Conservation (phyloP, 352 stramenopile genomes). For the Phytophthora pinifolia region DNA sequence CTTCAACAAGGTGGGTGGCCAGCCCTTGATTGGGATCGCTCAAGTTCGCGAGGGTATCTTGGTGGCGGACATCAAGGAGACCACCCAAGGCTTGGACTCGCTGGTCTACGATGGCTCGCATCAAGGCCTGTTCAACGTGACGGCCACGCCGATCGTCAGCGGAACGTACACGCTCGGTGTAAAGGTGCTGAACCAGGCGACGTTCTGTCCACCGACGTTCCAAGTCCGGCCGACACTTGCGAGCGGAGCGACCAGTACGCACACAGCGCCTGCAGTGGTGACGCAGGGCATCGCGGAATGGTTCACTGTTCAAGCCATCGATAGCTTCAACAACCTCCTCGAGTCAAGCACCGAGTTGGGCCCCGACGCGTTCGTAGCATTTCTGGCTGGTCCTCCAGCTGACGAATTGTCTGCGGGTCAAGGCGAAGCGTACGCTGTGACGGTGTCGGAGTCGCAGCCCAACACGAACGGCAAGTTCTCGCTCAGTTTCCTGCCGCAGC, state of each 20-base stretch:
- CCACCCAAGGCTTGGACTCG: conserved; percentile 64
- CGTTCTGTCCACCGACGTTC: conserved; percentile 77
- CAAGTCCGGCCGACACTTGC: conserved; percentile 79
- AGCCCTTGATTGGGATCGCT: conserved; percentile 34
- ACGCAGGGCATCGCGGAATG: conserved; percentile 69
- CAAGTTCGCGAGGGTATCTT: conserved; percentile 56
- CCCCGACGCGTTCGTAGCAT: conserved; percentile 53
- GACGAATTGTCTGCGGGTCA: neutral
- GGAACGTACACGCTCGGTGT: conserved; percentile 65
- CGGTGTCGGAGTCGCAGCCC: conserved; percentile 47
- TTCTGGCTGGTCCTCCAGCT: conserved; percentile 44
- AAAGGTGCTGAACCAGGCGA: conserved; percentile 41
- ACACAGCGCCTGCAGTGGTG: conserved; percentile 80
- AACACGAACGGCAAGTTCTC: conserved; percentile 90
- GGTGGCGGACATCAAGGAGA: conserved; percentile 45
- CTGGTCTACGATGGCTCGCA: conserved; percentile 67
- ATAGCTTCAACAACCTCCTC: conserved; percentile 92
- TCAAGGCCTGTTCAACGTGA: conserved; percentile 79
- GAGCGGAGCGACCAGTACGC: conserved; percentile 61
- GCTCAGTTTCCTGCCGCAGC: conserved; percentile 73
- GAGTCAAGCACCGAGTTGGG: conserved; percentile 72
- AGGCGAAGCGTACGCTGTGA: conserved; percentile 43
- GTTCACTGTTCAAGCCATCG: conserved; percentile 90
- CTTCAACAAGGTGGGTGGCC: conserved; percentile 54
- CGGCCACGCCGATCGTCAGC: conserved; percentile 81